These are phyloP conservation scores for Glutinoglossum americanum DNA, from an alignment of 495 filamentous ascomycete genomes.

Conservation along the genomic window DNA sequence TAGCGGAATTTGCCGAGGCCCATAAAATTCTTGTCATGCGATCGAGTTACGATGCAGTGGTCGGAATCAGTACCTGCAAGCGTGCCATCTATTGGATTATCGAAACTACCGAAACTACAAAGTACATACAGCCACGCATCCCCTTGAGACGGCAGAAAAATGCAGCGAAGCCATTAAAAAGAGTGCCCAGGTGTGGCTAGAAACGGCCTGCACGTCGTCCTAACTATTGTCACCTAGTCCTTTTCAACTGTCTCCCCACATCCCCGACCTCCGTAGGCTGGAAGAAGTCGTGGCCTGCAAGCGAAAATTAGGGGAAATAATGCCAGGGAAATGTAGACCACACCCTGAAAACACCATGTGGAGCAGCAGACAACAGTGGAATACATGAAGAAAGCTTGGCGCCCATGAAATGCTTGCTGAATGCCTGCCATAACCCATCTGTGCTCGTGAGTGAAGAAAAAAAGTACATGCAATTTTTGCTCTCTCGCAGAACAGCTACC, in stretches of 20 bases:
- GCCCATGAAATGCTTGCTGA: not conserved
- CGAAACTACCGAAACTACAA: not conserved
- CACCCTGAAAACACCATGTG: not conserved
- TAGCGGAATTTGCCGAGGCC: not conserved
- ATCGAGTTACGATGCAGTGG: too few relatives aligned
- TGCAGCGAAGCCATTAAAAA: not conserved
- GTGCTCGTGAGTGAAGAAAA: not conserved
- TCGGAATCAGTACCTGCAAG: not conserved
- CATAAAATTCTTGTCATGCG: too few relatives aligned
- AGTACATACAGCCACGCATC: not conserved
- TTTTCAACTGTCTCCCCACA: not conserved
- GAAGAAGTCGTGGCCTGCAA: not conserved
- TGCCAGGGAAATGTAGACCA: not conserved
- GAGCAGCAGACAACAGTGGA: not conserved
- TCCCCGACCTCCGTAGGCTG: not conserved
- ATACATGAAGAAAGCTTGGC: not conserved
- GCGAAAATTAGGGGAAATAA: not conserved
- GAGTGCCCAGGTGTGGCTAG: not conserved
- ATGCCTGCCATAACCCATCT: not conserved
- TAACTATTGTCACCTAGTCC: not conserved
- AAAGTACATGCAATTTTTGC: not conserved
- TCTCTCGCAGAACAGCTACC: not conserved
- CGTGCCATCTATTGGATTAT: not conserved
- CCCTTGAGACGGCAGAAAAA: not conserved
- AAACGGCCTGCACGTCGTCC: constrained; percentile 1